phyloP scores from a whole-genome alignment of 2,329 filamentous ascomycete species.

The Xylariaceae sp. region DNA sequence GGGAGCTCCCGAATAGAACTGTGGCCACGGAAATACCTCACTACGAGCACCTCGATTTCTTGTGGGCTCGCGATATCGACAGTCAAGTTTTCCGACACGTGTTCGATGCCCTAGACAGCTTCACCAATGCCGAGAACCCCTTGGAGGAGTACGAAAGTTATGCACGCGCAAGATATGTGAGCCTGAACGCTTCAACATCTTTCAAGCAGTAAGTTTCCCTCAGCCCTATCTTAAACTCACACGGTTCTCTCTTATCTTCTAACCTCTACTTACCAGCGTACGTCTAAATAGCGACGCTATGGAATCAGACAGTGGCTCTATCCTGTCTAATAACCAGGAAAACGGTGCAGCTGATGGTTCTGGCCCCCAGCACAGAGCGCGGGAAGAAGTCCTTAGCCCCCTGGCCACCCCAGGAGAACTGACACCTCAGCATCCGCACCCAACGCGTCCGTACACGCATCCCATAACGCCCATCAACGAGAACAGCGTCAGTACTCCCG shows the following conservation, averaged over 20 bases:
- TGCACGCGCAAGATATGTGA: constrained; percentile 56
- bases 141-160: constrained; percentile 67
- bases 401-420: constrained; percentile 13
- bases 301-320: constrained; percentile 39
- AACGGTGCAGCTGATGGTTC: constrained; percentile 18
- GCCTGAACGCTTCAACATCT: constrained; percentile 46
- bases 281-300: constrained; percentile 37
- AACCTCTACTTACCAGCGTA: constrained; percentile 23
- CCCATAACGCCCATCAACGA: constrained; percentile 32
- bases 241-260: background rate
- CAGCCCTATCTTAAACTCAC: no score
- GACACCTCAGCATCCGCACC: constrained; percentile 22
- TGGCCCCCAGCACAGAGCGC: constrained; percentile 34
- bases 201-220: constrained; percentile 41
- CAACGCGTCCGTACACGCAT: constrained; percentile 22
- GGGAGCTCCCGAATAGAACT: constrained; percentile 83
- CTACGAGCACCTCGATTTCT: constrained; percentile 95
- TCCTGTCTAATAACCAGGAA: constrained; percentile 34
- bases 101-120: constrained; percentile 83
- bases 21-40: constrained; percentile 85
- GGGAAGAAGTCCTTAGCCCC: constrained; percentile 31
- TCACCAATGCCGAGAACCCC: constrained; percentile 62
- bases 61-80: constrained; percentile 90
- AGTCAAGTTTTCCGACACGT: constrained; percentile 88
- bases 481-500: constrained; percentile 24